These are phyloP conservation scores for Debaryomyces hansenii DNA, from an alignment of 805 yeast genomes.

Conservation along the genomic window DNA sequence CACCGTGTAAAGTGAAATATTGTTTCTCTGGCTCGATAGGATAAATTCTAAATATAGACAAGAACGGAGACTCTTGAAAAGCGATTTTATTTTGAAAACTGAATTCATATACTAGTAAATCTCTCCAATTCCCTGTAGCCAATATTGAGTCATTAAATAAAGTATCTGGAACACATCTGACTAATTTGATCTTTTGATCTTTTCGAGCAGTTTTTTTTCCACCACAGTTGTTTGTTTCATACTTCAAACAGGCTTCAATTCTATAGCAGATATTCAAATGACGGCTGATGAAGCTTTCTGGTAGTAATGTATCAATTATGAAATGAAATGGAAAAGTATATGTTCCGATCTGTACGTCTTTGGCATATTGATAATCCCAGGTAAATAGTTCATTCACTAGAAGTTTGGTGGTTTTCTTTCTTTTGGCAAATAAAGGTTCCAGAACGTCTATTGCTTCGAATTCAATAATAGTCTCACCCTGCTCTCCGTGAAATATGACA, in stretches of 20 bases:
- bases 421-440: not conserved
- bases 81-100: slow-evolving; percentile 14
- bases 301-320: slow-evolving; percentile 9
- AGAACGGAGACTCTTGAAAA: slow-evolving; percentile 10
- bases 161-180: slow-evolving; percentile 7
- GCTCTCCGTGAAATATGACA: slow-evolving; percentile 8
- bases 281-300: slow-evolving; percentile 8
- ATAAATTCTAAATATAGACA: slow-evolving; percentile 6
- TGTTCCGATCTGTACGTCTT: slow-evolving; percentile 5
- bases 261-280: slow-evolving; percentile 6
- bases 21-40: slow-evolving; percentile 6
- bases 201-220: not conserved
- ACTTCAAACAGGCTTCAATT: slow-evolving; percentile 3
- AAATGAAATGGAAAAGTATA: slow-evolving; percentile 14
- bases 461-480: slow-evolving; percentile 8
- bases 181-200: slow-evolving; percentile 1
- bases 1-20: slow-evolving; percentile 7
- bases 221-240: not conserved
- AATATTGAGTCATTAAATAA: slow-evolving; percentile 8
- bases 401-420: not conserved
- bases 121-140: slow-evolving; percentile 20
- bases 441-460: not conserved
- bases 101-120: slow-evolving; percentile 15
- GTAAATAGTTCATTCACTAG: slow-evolving; percentile 7
- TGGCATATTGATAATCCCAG: slow-evolving; percentile 5